phyloP scores from a whole-genome alignment of 2,329 filamentous ascomycete species.

The Fusarium sp. region DNA sequence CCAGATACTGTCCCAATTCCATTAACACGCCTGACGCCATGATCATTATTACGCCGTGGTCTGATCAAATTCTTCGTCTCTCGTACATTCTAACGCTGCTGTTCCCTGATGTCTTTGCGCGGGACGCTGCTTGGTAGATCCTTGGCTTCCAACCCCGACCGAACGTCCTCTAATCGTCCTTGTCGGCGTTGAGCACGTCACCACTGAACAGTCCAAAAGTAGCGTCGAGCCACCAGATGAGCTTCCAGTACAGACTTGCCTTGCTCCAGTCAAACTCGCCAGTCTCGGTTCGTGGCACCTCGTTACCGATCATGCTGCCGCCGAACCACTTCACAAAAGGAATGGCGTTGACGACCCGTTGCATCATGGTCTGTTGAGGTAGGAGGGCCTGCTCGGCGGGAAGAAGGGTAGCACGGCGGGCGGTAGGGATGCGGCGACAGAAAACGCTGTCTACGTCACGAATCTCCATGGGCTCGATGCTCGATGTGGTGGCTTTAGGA shows the following conservation, averaged over 20 bases:
- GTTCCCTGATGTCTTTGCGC: background rate
- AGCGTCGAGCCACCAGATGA: slow-evolving; percentile 72
- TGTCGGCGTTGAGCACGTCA: slow-evolving; percentile 67
- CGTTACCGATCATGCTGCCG: slow-evolving; percentile 77
- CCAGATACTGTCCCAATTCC: slow-evolving; percentile 22
- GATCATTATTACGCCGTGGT: slow-evolving; percentile 37
- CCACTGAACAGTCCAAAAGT: slow-evolving; percentile 69
- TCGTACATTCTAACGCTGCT: slow-evolving; percentile 38
- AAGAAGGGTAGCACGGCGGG: slow-evolving; percentile 72
- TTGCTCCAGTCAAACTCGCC: slow-evolving; percentile 82
- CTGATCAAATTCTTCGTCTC: slow-evolving; percentile 42
- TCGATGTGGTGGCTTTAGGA: slow-evolving; percentile 31
- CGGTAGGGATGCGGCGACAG: slow-evolving; percentile 73
- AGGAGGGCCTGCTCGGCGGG: slow-evolving; percentile 77
- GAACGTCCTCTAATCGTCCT: slow-evolving; percentile 61
- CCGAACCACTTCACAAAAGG: slow-evolving; percentile 80
- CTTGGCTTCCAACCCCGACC: slow-evolving; percentile 19
- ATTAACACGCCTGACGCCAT: slow-evolving; percentile 44
- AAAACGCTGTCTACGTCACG: slow-evolving; percentile 56
- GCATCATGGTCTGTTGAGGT: slow-evolving; percentile 72
- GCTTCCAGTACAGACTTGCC: slow-evolving; percentile 74
- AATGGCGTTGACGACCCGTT: slow-evolving; percentile 72
- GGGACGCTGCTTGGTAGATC: background rate
- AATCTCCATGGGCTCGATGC: slow-evolving; percentile 46
- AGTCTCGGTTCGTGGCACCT: slow-evolving; percentile 77